These are phyloP conservation scores for Achaetomiella virescens DNA, from an alignment of 495 filamentous ascomycete genomes.

Conservation along the genomic window DNA sequence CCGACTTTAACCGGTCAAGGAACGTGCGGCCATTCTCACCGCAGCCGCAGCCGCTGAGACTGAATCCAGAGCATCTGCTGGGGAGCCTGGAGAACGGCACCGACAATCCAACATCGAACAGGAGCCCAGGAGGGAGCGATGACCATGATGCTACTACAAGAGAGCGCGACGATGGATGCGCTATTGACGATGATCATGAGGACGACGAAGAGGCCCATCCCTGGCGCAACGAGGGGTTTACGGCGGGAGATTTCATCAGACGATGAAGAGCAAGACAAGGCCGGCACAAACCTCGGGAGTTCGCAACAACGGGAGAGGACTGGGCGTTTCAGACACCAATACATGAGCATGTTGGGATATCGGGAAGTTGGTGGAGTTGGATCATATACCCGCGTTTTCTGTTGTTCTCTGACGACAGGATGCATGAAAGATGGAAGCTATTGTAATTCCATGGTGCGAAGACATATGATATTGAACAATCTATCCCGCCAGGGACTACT, in stretches of 20 bases:
- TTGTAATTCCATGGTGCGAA: neutral
- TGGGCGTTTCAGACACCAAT: constrained; percentile 12
- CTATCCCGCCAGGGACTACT: neutral
- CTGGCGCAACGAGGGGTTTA: constrained; percentile 29
- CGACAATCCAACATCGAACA: neutral
- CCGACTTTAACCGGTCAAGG: constrained; percentile 43
- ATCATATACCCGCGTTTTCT: neutral
- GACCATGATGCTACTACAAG: constrained; percentile 13
- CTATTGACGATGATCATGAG: constrained; percentile 13
- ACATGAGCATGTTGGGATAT: neutral
- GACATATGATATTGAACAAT: neutral
- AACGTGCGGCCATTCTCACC: constrained; percentile 50
- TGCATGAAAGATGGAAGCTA: neutral
- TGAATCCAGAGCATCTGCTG: constrained; percentile 39
- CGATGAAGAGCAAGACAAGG: constrained; percentile 5
- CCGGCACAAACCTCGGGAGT: constrained; percentile 13
- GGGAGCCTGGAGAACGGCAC: constrained; percentile 15
- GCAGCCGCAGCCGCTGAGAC: constrained; percentile 35
- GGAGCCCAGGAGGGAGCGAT: neutral
- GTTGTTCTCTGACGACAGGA: neutral
- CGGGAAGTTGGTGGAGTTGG: neutral
- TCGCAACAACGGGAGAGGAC: constrained; percentile 13
- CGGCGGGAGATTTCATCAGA: neutral
- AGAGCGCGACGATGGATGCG: constrained; percentile 17
- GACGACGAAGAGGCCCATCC: constrained; percentile 26